These are phyloP conservation scores for Ophiostoma triangulosporum DNA, from an alignment of 2,329 filamentous ascomycete species.

Conservation along the genomic window DNA sequence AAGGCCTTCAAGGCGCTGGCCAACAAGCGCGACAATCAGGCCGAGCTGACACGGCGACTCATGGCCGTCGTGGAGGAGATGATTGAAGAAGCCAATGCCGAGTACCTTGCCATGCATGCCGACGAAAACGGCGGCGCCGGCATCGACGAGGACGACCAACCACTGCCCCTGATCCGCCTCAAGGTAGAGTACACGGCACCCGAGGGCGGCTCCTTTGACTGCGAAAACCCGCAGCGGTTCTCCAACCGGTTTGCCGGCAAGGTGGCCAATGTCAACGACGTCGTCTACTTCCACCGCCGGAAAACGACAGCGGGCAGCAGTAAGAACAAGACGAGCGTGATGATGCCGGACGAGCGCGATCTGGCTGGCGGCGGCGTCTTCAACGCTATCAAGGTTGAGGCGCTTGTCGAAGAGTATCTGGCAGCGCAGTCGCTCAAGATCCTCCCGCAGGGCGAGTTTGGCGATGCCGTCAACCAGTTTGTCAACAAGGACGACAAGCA, in stretches of 20 bases:
- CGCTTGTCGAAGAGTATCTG: conserved; percentile 77
- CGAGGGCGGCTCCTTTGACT: conserved; percentile 74
- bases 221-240: conserved; percentile 91
- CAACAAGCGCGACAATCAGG: conserved; percentile 69
- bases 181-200: conserved; percentile 82
- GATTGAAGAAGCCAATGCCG: conserved; percentile 68
- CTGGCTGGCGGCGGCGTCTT: conserved; percentile 42
- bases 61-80: conserved; percentile 70
- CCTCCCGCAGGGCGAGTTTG: conserved; percentile 81
- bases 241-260: conserved; percentile 83
- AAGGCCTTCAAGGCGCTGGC: conserved; percentile 64
- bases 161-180: conserved; percentile 73
- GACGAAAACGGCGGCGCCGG: conserved; percentile 43
- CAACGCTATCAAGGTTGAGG: conserved; percentile 76
- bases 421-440: conserved; percentile 81
- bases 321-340: conserved; percentile 20
- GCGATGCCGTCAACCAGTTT: conserved; percentile 83
- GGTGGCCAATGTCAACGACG: conserved; percentile 88
- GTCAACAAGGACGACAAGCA: conserved; percentile 93
- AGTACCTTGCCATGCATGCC: conserved; percentile 68
- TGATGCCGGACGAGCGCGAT: conserved; percentile 44
- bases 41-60: conserved; percentile 64
- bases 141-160: conserved; percentile 44
- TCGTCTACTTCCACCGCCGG: conserved; percentile 84
- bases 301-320: conserved; percentile 45